phyloP scores from a whole-genome alignment of 495 filamentous ascomycete genomes.

The Podospora didyma region DNA sequence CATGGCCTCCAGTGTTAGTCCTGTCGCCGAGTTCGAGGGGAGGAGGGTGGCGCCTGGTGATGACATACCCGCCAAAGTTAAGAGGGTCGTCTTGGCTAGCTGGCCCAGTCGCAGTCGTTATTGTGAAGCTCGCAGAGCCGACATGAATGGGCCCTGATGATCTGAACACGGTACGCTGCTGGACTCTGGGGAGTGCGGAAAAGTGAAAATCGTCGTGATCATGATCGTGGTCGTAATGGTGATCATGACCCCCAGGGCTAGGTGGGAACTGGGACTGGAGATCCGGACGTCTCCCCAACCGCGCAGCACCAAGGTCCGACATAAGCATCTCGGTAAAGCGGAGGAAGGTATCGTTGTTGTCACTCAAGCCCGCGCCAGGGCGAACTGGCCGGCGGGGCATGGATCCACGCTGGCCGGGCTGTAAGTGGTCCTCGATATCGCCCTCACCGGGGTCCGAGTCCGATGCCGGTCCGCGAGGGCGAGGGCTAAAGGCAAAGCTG shows the following conservation, averaged over 20 bases:
- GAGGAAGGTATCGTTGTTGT: conserved; percentile 33
- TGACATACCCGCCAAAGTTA: conserved; percentile 18
- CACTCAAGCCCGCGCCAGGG: conserved; percentile 9
- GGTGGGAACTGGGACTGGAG: neutral
- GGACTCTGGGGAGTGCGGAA: conserved; percentile 1
- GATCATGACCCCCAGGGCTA: neutral
- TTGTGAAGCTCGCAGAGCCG: conserved; percentile 30
- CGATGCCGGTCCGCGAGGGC: conserved; percentile 36
- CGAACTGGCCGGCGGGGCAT: conserved; percentile 25
- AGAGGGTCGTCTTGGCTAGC: neutral
- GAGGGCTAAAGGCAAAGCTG: conserved; percentile 22
- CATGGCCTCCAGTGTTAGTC: conserved; percentile 3
- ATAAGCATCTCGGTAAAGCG: conserved; percentile 41
- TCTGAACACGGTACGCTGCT: conserved; percentile 19
- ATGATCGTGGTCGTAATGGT: neutral
- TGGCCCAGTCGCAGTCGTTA: conserved; percentile 11
- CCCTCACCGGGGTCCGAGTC: conserved; percentile 45
- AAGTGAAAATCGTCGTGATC: neutral
- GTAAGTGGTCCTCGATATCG: conserved; percentile 46
- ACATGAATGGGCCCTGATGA: conserved; percentile 4
- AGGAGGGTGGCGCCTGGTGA: neutral
- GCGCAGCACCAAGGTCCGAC: neutral
- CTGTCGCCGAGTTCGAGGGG: neutral
- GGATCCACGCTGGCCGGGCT: conserved; percentile 44
- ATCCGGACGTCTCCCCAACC: neutral